Percentiles rank a stretch among this genome's conserved stretches.
These are phyloP conservation scores for Geosiphon pyriformis DNA, from an alignment of 192 early-diverging fungal species.

Conservation along the genomic window DNA sequence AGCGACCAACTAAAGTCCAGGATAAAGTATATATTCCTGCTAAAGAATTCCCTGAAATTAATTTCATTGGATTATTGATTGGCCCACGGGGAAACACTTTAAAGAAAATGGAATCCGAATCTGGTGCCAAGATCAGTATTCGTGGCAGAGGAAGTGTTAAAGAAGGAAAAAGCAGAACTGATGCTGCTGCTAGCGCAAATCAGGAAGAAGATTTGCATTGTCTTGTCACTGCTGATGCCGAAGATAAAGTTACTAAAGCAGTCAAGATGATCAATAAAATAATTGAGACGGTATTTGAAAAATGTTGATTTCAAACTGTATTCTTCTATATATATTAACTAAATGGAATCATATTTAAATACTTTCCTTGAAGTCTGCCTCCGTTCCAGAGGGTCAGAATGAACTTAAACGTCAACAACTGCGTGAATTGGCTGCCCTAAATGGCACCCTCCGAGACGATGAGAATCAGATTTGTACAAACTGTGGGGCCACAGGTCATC, in stretches of 20 bases:
- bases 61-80: conserved; percentile 95
- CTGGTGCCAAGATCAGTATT: conserved; percentile 94
- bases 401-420: conserved; percentile 92
- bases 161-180: conserved; percentile 73
- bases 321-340: no score
- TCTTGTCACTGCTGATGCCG: conserved; percentile 80
- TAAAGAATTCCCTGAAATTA: conserved; percentile 93
- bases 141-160: conserved; percentile 94
- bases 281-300: conserved; percentile 73
- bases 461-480: conserved; percentile 91
- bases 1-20: conserved; percentile 68
- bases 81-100: conserved; percentile 96
- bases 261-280: conserved; percentile 86
- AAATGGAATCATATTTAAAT: no score
- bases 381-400: conserved; percentile 92
- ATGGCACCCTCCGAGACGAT: conserved; percentile 94
- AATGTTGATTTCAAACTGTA: background rate
- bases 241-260: conserved; percentile 81
- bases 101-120: conserved; percentile 92
- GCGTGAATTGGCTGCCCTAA: conserved; percentile 89
- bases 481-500: conserved; percentile 88
- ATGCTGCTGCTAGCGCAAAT: conserved; percentile 44
- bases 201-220: conserved; percentile 88
- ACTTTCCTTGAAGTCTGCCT: conserved; percentile 58
- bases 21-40: conserved; percentile 96